Evolutionary conservation across 148 eudicot genomes (phyloP).

Genomic region (Amaranthus hypochondriacus): DNA sequence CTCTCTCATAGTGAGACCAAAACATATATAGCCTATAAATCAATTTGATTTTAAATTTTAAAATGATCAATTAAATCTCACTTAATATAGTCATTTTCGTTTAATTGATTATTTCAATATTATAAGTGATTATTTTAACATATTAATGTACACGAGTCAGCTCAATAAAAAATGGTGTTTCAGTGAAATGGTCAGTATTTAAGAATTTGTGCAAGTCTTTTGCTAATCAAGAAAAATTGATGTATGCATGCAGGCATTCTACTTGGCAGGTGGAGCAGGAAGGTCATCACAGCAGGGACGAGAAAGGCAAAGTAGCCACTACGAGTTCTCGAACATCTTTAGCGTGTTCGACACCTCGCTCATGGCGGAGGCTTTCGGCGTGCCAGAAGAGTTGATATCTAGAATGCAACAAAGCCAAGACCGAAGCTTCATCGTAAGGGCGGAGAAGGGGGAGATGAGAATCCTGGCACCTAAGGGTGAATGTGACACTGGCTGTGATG

Average conservation of each 20-base stretch:
- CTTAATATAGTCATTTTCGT: no score
- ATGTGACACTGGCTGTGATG: conserved; percentile 18
- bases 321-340: conserved; percentile 43
- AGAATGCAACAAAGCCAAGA: conserved; percentile 39
- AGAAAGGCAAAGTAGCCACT: neutral
- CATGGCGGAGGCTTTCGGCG: conserved; percentile 48
- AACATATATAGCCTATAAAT: no score
- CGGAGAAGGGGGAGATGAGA: conserved; percentile 29
- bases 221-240: neutral
- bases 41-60: no score
- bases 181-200: no score
- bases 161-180: no score
- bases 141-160: no score
- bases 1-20: no score
- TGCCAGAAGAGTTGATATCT: conserved; percentile 31
- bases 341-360: conserved; percentile 39
- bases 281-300: conserved; percentile 12
- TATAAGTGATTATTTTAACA: no score
- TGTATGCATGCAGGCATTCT: conserved; percentile 33
- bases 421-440: conserved; percentile 43
- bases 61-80: no score
- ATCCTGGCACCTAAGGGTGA: conserved; percentile 23
- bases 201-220: neutral
- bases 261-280: conserved; percentile 51
- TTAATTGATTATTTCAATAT: no score